Percentiles rank a stretch among this genome's conserved stretches.
These are phyloP conservation scores for Magnusiomyces ingens DNA, from an alignment of 1,139 yeast genomes.

Conservation along the genomic window DNA sequence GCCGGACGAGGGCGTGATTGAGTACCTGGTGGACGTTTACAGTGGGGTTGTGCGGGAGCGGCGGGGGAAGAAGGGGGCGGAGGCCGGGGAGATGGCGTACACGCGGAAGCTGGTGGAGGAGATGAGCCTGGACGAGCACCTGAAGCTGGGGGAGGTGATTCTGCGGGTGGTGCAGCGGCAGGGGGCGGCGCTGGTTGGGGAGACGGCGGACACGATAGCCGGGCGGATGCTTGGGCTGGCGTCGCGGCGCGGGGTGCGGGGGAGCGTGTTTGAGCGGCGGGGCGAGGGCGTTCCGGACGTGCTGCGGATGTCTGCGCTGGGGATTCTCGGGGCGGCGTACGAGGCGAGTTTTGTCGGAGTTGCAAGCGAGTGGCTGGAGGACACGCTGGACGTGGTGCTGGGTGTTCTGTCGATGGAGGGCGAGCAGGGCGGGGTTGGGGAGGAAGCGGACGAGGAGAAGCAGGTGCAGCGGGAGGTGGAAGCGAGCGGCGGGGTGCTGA, in stretches of 20 bases:
- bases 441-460: background rate
- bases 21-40: slow-evolving; percentile 41
- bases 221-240: slow-evolving; percentile 12
- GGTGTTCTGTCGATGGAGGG: slow-evolving; percentile 64
- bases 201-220: slow-evolving; percentile 33
- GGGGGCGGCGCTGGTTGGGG: slow-evolving; percentile 45
- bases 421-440: slow-evolving; percentile 16
- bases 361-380: slow-evolving; percentile 38
- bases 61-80: background rate
- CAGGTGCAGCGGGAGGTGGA: background rate
- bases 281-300: slow-evolving; percentile 43
- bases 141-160: slow-evolving; percentile 77
- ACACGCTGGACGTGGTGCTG: slow-evolving; percentile 65
- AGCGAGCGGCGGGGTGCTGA: slow-evolving; percentile 25
- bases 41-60: slow-evolving; percentile 24
- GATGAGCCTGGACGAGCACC: slow-evolving; percentile 49
- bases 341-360: slow-evolving; percentile 54
- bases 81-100: background rate
- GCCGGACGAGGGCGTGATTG: slow-evolving; percentile 32
- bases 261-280: slow-evolving; percentile 32
- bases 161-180: slow-evolving; percentile 48
- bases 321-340: slow-evolving; percentile 61
- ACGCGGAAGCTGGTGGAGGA: background rate
- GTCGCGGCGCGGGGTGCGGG: slow-evolving; percentile 33
- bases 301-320: slow-evolving; percentile 79